Percentiles rank a stretch among this genome's conserved stretches.
Conservation (phyloP, 306 rosid genomes). For the Citrullus amarus region DNA sequence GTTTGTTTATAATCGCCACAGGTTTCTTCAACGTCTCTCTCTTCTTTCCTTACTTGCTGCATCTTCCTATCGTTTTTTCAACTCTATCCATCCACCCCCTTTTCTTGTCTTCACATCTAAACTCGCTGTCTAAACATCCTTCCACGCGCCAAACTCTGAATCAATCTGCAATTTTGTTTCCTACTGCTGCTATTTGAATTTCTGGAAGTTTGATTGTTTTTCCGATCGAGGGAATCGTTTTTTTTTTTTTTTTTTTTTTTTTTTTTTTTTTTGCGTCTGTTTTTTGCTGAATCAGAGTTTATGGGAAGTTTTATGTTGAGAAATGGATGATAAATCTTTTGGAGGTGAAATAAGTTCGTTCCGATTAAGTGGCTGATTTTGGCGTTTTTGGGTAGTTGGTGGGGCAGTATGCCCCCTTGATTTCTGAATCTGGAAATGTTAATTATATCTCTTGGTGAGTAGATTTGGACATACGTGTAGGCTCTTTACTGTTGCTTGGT, state of each 20-base stretch:
- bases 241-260: too few species aligned
- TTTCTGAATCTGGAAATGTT: neutral
- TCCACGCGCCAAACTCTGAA: neutral
- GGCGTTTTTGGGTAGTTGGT: neutral
- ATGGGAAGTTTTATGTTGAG: neutral
- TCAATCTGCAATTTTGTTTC: neutral
- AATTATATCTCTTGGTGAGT: neutral
- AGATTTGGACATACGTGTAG: neutral
- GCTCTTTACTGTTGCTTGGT: neutral
- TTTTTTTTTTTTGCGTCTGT: too few species aligned
- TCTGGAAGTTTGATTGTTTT: neutral
- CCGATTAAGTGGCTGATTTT: neutral
- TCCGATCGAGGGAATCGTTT: neutral
- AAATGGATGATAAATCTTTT: neutral
- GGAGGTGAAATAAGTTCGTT: neutral
- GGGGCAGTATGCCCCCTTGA: neutral
- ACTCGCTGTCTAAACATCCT: too few species aligned
- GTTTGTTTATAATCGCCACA: neutral
- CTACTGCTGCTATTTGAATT: too few species aligned
- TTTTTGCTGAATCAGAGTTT: neutral
- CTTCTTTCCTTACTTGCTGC: neutral
- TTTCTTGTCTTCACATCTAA: neutral
- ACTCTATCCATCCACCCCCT: neutral
- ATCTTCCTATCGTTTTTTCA: neutral
- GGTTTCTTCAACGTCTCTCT: neutral